Evolutionary conservation across 768 basidiomycete species (phyloP).

Genomic region (Russula virescens): DNA sequence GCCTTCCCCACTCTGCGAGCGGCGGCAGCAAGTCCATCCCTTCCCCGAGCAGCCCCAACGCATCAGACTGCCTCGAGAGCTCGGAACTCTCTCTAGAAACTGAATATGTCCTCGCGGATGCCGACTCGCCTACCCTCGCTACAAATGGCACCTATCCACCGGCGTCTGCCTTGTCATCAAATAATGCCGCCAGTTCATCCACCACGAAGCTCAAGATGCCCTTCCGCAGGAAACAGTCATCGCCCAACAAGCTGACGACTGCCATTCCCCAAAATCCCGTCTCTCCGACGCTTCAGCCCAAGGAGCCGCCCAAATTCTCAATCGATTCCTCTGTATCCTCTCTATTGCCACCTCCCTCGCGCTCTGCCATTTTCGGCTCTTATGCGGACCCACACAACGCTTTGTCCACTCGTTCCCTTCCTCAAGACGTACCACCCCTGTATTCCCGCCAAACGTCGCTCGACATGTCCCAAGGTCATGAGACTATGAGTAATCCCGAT

Average conservation of each 20-base stretch:
- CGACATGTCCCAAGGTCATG: conserved; percentile 21
- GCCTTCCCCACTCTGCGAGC: conserved; percentile 1
- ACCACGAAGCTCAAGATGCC: conserved; percentile 43
- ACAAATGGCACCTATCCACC: neutral
- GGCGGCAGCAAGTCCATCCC: neutral
- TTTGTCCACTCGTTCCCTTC: conserved; percentile 61
- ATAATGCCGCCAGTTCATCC: conserved; percentile 27
- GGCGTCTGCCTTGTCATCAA: conserved; percentile 19
- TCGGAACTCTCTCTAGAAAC: conserved; percentile 21
- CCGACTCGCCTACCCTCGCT: conserved; percentile 12
- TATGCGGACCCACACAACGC: conserved; percentile 48
- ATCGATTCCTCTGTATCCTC: conserved; percentile 42
- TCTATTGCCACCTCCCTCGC: conserved; percentile 53
- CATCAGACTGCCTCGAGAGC: conserved; percentile 9
- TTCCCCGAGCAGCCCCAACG: conserved; percentile 14
- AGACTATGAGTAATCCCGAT: conserved; percentile 23
- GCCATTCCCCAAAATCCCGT: conserved; percentile 32
- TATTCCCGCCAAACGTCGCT: neutral
- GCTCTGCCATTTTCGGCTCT: conserved; percentile 57
- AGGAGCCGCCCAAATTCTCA: conserved; percentile 16
- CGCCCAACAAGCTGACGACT: conserved; percentile 25
- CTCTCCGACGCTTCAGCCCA: conserved; percentile 23
- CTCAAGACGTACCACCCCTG: conserved; percentile 30
- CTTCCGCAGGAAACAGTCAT: conserved; percentile 35
- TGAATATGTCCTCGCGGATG: conserved; percentile 22